Evolutionary conservation across 106 monocot species (phyloP).

Genomic region (Gastrodia elata): DNA sequence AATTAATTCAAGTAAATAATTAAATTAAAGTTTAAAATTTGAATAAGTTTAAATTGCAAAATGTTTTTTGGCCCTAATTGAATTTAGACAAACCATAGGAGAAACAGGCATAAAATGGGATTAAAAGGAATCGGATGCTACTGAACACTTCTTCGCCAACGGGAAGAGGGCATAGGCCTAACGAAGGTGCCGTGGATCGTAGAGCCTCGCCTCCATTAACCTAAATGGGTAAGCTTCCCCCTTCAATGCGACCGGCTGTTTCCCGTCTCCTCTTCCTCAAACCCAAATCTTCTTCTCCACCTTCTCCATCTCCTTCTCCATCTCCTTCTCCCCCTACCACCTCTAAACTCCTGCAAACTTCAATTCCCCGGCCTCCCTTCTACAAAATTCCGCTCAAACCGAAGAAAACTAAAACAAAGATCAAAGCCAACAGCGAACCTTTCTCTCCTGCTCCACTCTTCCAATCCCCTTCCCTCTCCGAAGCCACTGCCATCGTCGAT

Average conservation of each 20-base stretch:
- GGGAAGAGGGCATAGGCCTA: too few relatives aligned
- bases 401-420: conserved; percentile 10
- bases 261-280: conserved; percentile 18
- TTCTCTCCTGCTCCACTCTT: conserved; percentile 20
- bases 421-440: not conserved
- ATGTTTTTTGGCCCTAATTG: too few relatives aligned
- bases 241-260: conserved; percentile 28
- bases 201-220: not conserved
- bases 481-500: conserved; percentile 8
- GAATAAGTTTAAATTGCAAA: too few relatives aligned
- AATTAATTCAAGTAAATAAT: too few relatives aligned
- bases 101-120: too few relatives aligned
- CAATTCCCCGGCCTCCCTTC: not conserved
- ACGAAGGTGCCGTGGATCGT: not conserved
- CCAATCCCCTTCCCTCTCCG: conserved; percentile 27
- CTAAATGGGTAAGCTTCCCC: conserved; percentile 37
- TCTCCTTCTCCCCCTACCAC: not conserved
- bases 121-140: too few relatives aligned
- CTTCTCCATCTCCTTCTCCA: not conserved
- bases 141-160: too few relatives aligned
- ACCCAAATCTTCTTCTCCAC: conserved; percentile 2
- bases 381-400: conserved; percentile 6
- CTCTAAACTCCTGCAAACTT: not conserved
- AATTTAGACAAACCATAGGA: too few relatives aligned
- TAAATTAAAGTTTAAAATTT: too few relatives aligned